Conservation (phyloP, 345 rosid genomes). For the Corchorus olitorius region DNA sequence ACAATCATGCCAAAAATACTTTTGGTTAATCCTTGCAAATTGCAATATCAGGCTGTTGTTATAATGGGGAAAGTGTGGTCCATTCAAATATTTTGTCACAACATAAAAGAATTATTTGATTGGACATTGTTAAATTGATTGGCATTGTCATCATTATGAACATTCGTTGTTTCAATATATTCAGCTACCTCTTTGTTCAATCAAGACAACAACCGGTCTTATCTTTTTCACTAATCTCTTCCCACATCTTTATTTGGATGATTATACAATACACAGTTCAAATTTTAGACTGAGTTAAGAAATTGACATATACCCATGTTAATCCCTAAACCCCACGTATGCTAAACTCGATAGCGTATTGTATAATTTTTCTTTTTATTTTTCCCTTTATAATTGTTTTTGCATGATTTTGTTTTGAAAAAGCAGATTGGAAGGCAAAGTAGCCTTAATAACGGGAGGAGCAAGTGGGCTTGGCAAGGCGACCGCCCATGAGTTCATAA, state of each 20-base stretch:
- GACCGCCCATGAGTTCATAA: slow-evolving; percentile 56
- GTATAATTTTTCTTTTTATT: too few species aligned
- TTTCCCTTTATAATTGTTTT: neutral
- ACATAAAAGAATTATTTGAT: slow-evolving; percentile 14
- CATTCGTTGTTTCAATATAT: slow-evolving; percentile 12
- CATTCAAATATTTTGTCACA: slow-evolving; percentile 4
- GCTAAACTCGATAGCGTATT: too few species aligned
- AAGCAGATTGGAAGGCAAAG: slow-evolving; percentile 62
- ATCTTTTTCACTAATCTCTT: neutral
- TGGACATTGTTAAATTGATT: slow-evolving; percentile 17
- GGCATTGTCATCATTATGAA: slow-evolving; percentile 13
- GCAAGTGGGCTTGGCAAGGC: slow-evolving; percentile 86
- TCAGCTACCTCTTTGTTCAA: slow-evolving; percentile 3
- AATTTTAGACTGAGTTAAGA: too few species aligned
- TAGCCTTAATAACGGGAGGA: slow-evolving; percentile 77
- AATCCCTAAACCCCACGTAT: too few species aligned
- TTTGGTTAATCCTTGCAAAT: too few species aligned
- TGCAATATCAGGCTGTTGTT: neutral
- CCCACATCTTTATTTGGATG: neutral
- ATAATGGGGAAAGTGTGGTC: slow-evolving; percentile 5
- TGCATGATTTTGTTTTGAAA: neutral
- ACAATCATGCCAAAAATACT: neutral
- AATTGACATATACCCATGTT: too few species aligned
- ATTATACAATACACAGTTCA: too few species aligned
- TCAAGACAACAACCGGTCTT: slow-evolving; percentile 2